phyloP scores from a whole-genome alignment of 139 green algal genomes.

The Micractinium conductrix region DNA sequence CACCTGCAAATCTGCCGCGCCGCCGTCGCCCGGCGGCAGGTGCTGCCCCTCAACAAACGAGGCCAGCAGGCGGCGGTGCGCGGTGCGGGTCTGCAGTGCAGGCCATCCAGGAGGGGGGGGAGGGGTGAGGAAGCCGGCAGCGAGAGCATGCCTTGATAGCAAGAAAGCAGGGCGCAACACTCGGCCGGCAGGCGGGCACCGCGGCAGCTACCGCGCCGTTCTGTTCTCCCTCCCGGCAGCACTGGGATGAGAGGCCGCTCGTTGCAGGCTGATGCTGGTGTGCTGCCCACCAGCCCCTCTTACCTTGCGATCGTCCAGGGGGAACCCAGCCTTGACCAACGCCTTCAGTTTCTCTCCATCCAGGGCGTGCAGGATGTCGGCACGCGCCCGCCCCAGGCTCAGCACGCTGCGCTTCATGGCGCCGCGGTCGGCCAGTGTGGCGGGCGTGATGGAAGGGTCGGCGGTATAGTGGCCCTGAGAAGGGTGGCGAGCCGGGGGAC shows the following conservation, averaged over 20 bases:
- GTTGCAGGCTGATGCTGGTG: too few relatives aligned
- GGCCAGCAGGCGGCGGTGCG: constrained; percentile 15
- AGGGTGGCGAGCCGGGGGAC: too few relatives aligned
- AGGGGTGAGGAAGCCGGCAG: background rate
- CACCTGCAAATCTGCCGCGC: constrained; percentile 33
- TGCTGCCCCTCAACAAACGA: constrained; percentile 21
- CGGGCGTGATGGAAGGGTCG: background rate
- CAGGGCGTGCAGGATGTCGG: constrained; percentile 32
- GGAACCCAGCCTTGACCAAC: background rate
- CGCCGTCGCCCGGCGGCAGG: constrained; percentile 13
- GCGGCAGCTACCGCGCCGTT: too few relatives aligned
- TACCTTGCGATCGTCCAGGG: constrained; percentile 27
- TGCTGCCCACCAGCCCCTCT: background rate
- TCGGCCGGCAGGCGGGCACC: background rate
- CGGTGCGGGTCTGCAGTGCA: constrained; percentile 22
- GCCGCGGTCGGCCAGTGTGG: background rate
- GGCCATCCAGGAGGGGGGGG: background rate
- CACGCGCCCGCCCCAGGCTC: constrained; percentile 16
- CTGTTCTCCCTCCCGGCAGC: too few relatives aligned
- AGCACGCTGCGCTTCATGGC: constrained; percentile 36
- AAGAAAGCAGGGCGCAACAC: too few relatives aligned
- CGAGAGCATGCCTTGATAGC: too few relatives aligned
- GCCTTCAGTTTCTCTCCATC: constrained; percentile 6
- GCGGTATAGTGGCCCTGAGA: constrained; percentile 15
- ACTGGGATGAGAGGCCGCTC: too few relatives aligned